Percentiles rank a stretch among this genome's conserved stretches.
phyloP scores from a whole-genome alignment of 2,329 filamentous ascomycete genomes.

The Calonectria hongkongensis region DNA sequence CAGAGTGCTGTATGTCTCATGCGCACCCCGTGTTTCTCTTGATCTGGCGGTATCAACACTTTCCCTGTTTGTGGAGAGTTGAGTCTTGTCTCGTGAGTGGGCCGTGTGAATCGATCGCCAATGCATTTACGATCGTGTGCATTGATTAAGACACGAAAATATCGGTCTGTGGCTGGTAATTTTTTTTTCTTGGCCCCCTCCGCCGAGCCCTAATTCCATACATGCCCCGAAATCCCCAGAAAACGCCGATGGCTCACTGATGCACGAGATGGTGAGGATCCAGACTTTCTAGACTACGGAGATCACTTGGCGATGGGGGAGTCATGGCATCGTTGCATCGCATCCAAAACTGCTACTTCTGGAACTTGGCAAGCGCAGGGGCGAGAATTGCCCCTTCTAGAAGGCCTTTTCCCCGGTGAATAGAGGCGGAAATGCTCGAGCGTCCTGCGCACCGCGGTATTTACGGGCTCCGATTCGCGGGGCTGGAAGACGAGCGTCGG shows the following conservation, averaged over 20 bases:
- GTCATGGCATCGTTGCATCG: constrained; percentile 14
- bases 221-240: background rate
- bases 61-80: constrained; percentile 5
- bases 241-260: background rate
- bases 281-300: background rate
- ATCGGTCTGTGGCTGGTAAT: background rate
- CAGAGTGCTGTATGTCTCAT: constrained; percentile 10
- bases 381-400: constrained; percentile 13
- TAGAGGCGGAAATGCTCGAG: background rate
- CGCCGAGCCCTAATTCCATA: constrained; percentile 3
- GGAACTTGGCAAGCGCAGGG: background rate
- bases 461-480: constrained; percentile 23
- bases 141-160: background rate
- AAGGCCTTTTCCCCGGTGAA: background rate
- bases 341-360: constrained; percentile 1
- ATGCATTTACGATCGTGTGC: background rate
- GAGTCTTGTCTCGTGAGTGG: constrained; percentile 5
- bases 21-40: constrained; percentile 14
- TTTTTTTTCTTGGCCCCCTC: background rate
- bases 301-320: constrained; percentile 19
- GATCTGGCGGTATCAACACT: background rate
- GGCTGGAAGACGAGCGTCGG: constrained; percentile 4
- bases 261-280: background rate
- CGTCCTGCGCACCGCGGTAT: background rate
- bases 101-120: constrained; percentile 1